Evolutionary conservation across 2,329 filamentous ascomycete species (phyloP), one percentile per base, ranked within the genome.

Genomic region (Paraconiothyrium sp.): DNA sequence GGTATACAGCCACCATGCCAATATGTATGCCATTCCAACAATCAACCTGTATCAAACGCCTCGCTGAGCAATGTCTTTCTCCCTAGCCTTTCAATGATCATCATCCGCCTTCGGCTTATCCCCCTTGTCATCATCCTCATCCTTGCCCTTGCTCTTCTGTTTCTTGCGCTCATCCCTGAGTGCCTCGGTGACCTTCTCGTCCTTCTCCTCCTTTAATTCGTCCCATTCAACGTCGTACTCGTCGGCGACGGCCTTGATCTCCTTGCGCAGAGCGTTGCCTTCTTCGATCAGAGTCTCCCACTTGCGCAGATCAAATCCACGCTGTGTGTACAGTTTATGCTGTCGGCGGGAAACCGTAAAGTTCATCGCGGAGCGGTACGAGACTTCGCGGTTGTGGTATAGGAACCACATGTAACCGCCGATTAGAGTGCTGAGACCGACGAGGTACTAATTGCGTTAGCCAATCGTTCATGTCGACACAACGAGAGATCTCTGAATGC

Each of bases 161-260:
- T 70, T 78, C 65, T 73, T 64, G 27, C 84, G 70, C 34, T 86
- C 82, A 43, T 86, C 79, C 63, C 81, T 82, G 62, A 88, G 70
- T 7, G 83, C 85, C 63, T 86, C 79, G 2, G 80, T 82, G 22
- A 88, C 85, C 59, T 77, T 80, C 65, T 90, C 87, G n/a, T 86
- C 86, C 13, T 88, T 88, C 55, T 94, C 87, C 67, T 96, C 92
- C 64, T 82, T 82, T 63, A 84, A 85, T 81, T 95, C 92, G 70
- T 97, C 88, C 92, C 93, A 97, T 55, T 94, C 92, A 8, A 94
- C 92, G 69, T 96, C 93, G 76, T 97, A 97, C 79, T 97, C 93
- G 37, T 89, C 87, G 0, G 94, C 93, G 9, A 96, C 87, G 16
- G 85, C 84, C 79, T 90, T 91, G 76, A 97, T 91, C 79, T 97